Conservation (phyloP, 768 basidiomycete genomes). For the Lentinus tigrinus region DNA sequence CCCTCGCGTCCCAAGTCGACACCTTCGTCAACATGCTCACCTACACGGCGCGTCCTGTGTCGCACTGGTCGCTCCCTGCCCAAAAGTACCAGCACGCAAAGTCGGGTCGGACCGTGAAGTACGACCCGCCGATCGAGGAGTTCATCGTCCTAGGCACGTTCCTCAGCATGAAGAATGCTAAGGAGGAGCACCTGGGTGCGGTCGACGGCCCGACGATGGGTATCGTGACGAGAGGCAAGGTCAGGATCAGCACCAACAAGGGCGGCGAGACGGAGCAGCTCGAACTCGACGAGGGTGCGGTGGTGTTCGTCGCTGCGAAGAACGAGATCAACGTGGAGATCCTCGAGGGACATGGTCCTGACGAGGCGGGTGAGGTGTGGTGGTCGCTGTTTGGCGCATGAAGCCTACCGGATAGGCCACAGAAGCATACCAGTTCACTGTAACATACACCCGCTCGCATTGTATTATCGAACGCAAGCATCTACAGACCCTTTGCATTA, state of each 20-base stretch:
- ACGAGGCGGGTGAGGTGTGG: conserved; percentile 25
- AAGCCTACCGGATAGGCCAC: background rate
- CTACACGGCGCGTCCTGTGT: conserved; percentile 24
- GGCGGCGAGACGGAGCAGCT: conserved; percentile 7
- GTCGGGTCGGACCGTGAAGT: conserved; percentile 19
- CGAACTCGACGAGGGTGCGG: conserved; percentile 19
- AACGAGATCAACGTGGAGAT: conserved; percentile 18
- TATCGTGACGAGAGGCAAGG: conserved; percentile 22
- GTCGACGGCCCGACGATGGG: conserved; percentile 26
- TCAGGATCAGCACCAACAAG: conserved; percentile 10
- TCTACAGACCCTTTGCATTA: background rate
- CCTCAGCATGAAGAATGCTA: conserved; percentile 5
- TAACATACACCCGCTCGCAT: background rate
- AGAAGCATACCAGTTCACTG: background rate
- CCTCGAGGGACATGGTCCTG: conserved; percentile 8
- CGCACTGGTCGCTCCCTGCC: conserved; percentile 23
- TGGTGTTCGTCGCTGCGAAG: conserved; percentile 25
- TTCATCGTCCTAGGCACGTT: conserved; percentile 28
- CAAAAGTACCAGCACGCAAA: conserved; percentile 15
- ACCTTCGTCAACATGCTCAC: conserved; percentile 27
- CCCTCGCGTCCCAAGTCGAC: conserved; percentile 14
- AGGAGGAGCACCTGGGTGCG: conserved; percentile 10
- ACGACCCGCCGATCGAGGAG: conserved; percentile 29
- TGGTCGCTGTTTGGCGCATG: conserved; percentile 22
- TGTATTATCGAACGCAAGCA: background rate